Evolutionary conservation across 73 alveolate species (phyloP).

Genomic region (Durusdinium trenchii): DNA sequence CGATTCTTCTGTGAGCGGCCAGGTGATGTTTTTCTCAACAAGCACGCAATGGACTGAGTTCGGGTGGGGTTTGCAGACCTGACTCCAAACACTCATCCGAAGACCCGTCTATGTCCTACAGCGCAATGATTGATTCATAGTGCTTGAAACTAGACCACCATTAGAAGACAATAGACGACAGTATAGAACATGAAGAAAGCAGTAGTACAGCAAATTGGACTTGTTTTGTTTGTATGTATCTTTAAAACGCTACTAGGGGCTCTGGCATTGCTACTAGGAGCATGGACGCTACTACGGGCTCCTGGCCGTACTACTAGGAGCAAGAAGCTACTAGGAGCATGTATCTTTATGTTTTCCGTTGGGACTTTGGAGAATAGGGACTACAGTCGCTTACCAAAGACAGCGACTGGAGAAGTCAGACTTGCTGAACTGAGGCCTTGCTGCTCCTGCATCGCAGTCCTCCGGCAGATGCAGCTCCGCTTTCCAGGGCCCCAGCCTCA

Average conservation of each 20-base stretch:
- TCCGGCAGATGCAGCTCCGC: constrained; percentile 91
- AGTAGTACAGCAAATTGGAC: not conserved
- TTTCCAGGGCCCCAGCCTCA: constrained; percentile 24
- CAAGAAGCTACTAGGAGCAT: too few species aligned
- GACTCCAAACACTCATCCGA: not conserved
- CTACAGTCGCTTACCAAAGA: not conserved
- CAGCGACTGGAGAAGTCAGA: not conserved
- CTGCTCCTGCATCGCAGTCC: constrained; percentile 54
- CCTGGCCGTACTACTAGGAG: too few species aligned
- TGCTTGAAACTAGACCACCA: not conserved
- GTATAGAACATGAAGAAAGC: not conserved
- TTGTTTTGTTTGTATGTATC: not conserved
- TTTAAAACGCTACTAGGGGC: not conserved
- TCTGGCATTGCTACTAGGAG: too few species aligned
- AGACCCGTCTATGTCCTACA: not conserved
- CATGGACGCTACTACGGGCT: too few species aligned
- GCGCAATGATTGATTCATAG: not conserved
- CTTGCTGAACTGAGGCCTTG: constrained; percentile 20
- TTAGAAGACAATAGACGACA: not conserved
- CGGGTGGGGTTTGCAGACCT: not conserved
- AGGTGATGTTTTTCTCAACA: constrained; percentile 49
- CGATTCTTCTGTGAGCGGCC: too few species aligned
- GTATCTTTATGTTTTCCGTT: not conserved
- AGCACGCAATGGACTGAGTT: constrained; percentile 14
- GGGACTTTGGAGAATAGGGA: not conserved